Conservation (phyloP, 2,329 filamentous ascomycete species). For the Xylaria arbuscula region DNA sequence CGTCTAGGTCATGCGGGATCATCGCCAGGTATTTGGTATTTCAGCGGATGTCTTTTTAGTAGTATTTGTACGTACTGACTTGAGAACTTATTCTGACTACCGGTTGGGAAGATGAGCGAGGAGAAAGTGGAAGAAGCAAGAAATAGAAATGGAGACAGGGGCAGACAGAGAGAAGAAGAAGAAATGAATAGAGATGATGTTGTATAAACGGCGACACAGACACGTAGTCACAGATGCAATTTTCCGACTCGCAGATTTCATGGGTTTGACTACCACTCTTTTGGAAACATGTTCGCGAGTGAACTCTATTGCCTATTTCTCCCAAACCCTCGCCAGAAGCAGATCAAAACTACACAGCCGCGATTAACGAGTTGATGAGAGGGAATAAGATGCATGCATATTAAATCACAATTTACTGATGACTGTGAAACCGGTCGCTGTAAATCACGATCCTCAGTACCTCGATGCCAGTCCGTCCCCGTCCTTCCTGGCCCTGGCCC, state of each 20-base stretch:
- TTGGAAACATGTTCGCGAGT: not conserved
- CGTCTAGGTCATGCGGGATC: not conserved
- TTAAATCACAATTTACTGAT: conserved; percentile 8
- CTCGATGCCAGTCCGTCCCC: conserved; percentile 6
- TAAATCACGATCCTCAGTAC: not conserved
- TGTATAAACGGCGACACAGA: too few species aligned
- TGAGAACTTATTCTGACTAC: not conserved
- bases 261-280: not conserved
- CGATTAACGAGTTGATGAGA: not conserved
- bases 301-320: not conserved
- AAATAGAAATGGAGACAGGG: too few species aligned
- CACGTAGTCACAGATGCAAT: not conserved
- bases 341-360: conserved; percentile 5
- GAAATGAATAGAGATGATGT: too few species aligned
- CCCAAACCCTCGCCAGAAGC: not conserved
- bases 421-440: too few species aligned
- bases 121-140: too few species aligned
- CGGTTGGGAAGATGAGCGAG: not conserved
- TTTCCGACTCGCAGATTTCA: not conserved
- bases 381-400: conserved; percentile 1
- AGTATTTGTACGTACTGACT: not conserved
- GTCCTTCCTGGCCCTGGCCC: not conserved
- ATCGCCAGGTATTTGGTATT: conserved; percentile 8
- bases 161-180: too few species aligned
- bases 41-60: not conserved